A percentile compares a stretch with the other conserved stretches of the same genome.
Evolutionary conservation across 805 yeast genomes (phyloP).

Genomic region (Cephaloascus fragrans): DNA sequence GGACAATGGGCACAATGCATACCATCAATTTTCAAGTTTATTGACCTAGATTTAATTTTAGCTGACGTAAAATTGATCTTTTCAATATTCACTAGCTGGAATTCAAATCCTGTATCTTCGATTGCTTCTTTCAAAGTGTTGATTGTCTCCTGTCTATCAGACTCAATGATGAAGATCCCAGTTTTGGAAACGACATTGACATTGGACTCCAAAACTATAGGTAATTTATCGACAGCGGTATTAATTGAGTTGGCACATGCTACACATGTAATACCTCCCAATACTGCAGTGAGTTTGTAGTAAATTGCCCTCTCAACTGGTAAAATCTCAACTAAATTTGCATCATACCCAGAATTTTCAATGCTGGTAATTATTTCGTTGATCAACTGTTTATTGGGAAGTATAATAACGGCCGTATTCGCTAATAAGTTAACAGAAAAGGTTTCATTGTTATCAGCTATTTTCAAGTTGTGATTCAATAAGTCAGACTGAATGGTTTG

Average conservation of each 20-base stretch:
- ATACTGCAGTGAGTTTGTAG: constrained; percentile 45
- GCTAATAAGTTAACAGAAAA: constrained; percentile 42
- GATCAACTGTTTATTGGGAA: constrained; percentile 40
- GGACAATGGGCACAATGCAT: constrained; percentile 73
- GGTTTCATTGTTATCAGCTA: constrained; percentile 11
- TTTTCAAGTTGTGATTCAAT: constrained; percentile 4
- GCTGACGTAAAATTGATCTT: constrained; percentile 38
- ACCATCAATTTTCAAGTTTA: constrained; percentile 48
- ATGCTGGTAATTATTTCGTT: constrained; percentile 19
- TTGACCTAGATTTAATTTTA: constrained; percentile 41
- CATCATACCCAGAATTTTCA: constrained; percentile 27
- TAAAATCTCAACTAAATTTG: constrained; percentile 45
- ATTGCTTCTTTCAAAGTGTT: constrained; percentile 36
- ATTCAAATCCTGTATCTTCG: constrained; percentile 63
- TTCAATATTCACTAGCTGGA: constrained; percentile 31
- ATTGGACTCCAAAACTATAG: constrained; percentile 43
- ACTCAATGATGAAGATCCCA: constrained; percentile 50
- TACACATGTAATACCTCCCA: constrained; percentile 71
- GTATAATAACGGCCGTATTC: constrained; percentile 42
- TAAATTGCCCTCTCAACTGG: constrained; percentile 43
- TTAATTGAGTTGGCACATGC: constrained; percentile 55
- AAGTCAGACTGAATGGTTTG: constrained; percentile 18
- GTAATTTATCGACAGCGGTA: constrained; percentile 32
- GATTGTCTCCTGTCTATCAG: constrained; percentile 22
- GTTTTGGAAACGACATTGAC: constrained; percentile 52